phyloP scores from a whole-genome alignment of 2,329 filamentous ascomycete species.

The Penicillium griseofulvum region DNA sequence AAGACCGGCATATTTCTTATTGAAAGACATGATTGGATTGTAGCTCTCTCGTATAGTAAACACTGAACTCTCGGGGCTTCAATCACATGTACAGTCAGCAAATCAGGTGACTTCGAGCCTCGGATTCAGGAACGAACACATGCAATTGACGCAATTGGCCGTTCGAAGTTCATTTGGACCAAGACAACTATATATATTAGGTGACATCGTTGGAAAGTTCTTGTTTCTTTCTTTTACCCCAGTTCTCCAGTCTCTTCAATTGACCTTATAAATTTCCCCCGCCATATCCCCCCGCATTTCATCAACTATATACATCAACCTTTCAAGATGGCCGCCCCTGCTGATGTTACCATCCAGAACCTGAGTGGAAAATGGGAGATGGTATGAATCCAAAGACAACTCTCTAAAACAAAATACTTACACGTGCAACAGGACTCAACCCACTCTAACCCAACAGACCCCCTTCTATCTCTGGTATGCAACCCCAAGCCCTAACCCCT shows the following conservation, averaged over 20 bases:
- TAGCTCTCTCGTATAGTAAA: slow-evolving; percentile 5
- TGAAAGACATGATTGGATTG: slow-evolving; percentile 61
- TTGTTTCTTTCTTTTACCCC: neutral
- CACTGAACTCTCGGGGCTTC: slow-evolving; percentile 8
- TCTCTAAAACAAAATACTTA: neutral
- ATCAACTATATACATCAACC: slow-evolving; percentile 7
- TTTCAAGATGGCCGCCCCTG: slow-evolving; percentile 67
- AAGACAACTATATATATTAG: slow-evolving; percentile 15
- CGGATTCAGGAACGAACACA: slow-evolving; percentile 23
- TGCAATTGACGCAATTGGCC: slow-evolving; percentile 16
- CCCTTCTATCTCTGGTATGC: slow-evolving; percentile 61
- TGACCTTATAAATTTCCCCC: slow-evolving; percentile 11
- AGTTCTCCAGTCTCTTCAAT: neutral
- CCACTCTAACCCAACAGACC: slow-evolving; percentile 67
- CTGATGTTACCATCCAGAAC: slow-evolving; percentile 63
- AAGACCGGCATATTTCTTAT: slow-evolving; percentile 77
- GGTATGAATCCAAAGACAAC: slow-evolving; percentile 48
- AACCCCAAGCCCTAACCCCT: slow-evolving; percentile 3
- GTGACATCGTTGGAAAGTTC: neutral
- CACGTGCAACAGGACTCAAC: slow-evolving; percentile 63
- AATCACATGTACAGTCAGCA: slow-evolving; percentile 15
- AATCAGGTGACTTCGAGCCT: slow-evolving; percentile 15
- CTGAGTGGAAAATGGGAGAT: slow-evolving; percentile 68
- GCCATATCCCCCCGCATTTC: slow-evolving; percentile 19
- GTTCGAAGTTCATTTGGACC: neutral